Conservation (phyloP, 2,329 filamentous ascomycete genomes). For the Myotisia sp. region DNA sequence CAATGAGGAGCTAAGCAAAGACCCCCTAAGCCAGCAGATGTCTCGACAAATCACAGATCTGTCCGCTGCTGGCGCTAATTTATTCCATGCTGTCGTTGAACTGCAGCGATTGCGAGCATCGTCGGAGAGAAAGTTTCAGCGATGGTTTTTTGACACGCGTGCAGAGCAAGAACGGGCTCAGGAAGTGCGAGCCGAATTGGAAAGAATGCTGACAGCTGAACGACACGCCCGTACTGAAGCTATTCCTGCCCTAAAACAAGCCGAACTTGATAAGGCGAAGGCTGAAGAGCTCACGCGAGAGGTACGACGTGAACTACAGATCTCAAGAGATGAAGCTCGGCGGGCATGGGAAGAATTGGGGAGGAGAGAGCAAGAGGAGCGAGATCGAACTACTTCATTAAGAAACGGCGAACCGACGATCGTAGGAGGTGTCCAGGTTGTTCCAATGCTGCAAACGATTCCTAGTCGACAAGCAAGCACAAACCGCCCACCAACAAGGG, state of each 20-base stretch:
- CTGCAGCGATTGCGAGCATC: conserved; percentile 84
- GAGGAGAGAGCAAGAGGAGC: conserved; percentile 79
- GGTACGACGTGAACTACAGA: conserved; percentile 82
- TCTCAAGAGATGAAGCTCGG: conserved; percentile 89
- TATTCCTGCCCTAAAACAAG: conserved; percentile 49
- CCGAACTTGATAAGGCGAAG: conserved; percentile 53
- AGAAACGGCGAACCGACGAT: conserved; percentile 77
- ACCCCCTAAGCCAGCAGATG: conserved; percentile 74
- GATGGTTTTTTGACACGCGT: conserved; percentile 95
- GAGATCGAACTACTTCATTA: conserved; percentile 71
- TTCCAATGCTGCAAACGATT: conserved; percentile 70
- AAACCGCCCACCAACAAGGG: conserved; percentile 33
- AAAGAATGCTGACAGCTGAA: conserved; percentile 60
- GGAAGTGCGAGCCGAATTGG: conserved; percentile 69
- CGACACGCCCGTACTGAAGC: conserved; percentile 54
- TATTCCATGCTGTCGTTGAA: conserved; percentile 96
- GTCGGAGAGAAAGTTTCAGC: conserved; percentile 92
- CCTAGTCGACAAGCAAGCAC: conserved; percentile 41
- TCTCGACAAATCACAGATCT: conserved; percentile 90
- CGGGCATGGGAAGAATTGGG: conserved; percentile 96
- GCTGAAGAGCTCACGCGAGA: conserved; percentile 69
- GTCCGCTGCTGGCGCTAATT: conserved; percentile 89
- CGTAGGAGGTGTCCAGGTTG: conserved; percentile 85
- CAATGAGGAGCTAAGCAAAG: conserved; percentile 65
- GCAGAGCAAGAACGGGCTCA: conserved; percentile 72